phyloP scores from a whole-genome alignment of 176 grass and related monocot species.

The Triticum aestivum region IWGSC_CS_RefSeq_v2.1 NC_057801.1:668627856-668628355 shows the following conservation, averaged over 20 bases:
- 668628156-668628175: conserved; percentile 69
- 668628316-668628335: not conserved
- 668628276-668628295: not conserved
- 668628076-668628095: not conserved
- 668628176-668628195: conserved; percentile 90
- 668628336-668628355: not conserved
- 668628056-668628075: too few species aligned
- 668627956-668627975: too few species aligned
- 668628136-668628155: conserved; percentile 61
- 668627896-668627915: too few species aligned
- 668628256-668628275: not conserved
- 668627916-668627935: too few species aligned
- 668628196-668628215: conserved; percentile 77
- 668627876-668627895: too few species aligned
- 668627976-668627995: too few species aligned
- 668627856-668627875: too few species aligned
- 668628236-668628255: too few species aligned
- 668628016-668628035: not conserved
- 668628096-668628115: not conserved
- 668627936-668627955: too few species aligned
- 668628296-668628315: not conserved
- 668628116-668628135: conserved; percentile 57
- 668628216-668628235: conserved; percentile 58
- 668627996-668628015: not conserved
- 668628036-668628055: not conserved